These are phyloP conservation scores for Wallemia ichthyophaga DNA, from an alignment of 1,284 basidiomycete species.

Conservation along the genomic window DNA sequence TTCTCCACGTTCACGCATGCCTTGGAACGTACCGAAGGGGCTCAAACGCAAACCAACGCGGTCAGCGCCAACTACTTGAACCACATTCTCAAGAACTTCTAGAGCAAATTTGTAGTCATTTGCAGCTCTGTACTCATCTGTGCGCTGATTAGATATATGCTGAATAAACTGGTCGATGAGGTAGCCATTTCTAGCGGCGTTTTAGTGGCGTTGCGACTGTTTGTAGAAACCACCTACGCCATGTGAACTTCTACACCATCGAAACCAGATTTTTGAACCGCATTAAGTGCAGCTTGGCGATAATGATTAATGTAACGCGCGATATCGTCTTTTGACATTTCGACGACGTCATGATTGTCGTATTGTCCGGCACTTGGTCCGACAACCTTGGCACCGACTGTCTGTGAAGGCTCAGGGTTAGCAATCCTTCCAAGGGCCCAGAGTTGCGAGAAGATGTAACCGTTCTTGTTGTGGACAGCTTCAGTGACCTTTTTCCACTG, in stretches of 20 bases:
- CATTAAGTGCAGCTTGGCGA: constrained; percentile 22
- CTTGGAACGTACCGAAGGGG: constrained; percentile 24
- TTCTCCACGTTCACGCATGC: constrained; percentile 17
- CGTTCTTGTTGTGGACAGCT: constrained; percentile 17
- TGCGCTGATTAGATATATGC: constrained; percentile 23
- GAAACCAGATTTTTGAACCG: constrained; percentile 27
- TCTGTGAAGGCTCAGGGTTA: constrained; percentile 7
- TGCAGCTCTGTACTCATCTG: constrained; percentile 29
- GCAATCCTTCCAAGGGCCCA: constrained; percentile 23
- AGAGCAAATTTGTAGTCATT: constrained; percentile 20
- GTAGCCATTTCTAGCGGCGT: constrained; percentile 16
- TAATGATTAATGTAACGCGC: constrained; percentile 20
- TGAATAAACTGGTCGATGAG: constrained; percentile 29
- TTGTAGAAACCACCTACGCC: constrained; percentile 4
- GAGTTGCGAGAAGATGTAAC: constrained; percentile 22
- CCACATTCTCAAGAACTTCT: constrained; percentile 20
- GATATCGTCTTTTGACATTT: background rate
- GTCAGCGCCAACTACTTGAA: constrained; percentile 22
- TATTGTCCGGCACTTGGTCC: background rate
- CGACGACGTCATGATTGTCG: background rate
- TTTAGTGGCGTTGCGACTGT: constrained; percentile 10
- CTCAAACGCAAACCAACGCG: constrained; percentile 24
- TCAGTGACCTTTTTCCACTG: constrained; percentile 19
- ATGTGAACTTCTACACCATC: constrained; percentile 29
- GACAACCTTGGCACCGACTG: no score